phyloP scores from a whole-genome alignment of 2,329 filamentous ascomycete species.

The Acephala macrosclerotiorum region DNA sequence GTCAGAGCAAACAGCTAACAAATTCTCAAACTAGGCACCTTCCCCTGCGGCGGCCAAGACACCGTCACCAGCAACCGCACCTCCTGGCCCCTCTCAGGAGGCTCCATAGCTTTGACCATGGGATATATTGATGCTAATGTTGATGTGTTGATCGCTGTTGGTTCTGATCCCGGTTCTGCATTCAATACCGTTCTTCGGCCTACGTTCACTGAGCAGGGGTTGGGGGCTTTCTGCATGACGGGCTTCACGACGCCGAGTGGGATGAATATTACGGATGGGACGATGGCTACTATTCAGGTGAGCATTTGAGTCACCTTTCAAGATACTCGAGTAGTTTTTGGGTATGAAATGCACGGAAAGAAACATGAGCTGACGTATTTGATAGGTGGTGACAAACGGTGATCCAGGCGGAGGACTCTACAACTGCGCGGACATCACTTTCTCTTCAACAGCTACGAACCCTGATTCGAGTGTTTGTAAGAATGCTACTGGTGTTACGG shows the following conservation, averaged over 20 bases:
- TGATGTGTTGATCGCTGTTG: conserved; percentile 38
- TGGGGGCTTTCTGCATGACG: conserved; percentile 71
- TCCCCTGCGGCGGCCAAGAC: conserved; percentile 55
- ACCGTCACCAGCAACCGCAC: conserved; percentile 53
- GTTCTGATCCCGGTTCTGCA: conserved; percentile 31
- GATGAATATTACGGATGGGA: conserved; percentile 61
- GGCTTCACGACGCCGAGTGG: conserved; percentile 60
- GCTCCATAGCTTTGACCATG: conserved; percentile 59
- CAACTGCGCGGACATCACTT: conserved; percentile 79
- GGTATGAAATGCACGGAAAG: too few species aligned
- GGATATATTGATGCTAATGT: conserved; percentile 51
- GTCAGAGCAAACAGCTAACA: too few species aligned
- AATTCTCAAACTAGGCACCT: conserved; percentile 33
- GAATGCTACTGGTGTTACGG: conserved; percentile 56
- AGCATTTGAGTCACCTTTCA: too few species aligned
- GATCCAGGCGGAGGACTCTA: conserved; percentile 69
- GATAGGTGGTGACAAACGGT: conserved; percentile 73
- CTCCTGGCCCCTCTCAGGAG: conserved; percentile 54
- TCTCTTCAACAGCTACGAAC: conserved; percentile 59
- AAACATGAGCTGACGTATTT: too few species aligned
- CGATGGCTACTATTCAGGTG: conserved; percentile 71
- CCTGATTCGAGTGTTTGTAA: conserved; percentile 61
- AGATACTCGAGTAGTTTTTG: too few species aligned
- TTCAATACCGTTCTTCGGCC: conserved; percentile 38
- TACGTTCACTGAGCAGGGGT: conserved; percentile 35